phyloP scores from a whole-genome alignment of 2,329 filamentous ascomycete species.

The Fusarium irregulare region DNA sequence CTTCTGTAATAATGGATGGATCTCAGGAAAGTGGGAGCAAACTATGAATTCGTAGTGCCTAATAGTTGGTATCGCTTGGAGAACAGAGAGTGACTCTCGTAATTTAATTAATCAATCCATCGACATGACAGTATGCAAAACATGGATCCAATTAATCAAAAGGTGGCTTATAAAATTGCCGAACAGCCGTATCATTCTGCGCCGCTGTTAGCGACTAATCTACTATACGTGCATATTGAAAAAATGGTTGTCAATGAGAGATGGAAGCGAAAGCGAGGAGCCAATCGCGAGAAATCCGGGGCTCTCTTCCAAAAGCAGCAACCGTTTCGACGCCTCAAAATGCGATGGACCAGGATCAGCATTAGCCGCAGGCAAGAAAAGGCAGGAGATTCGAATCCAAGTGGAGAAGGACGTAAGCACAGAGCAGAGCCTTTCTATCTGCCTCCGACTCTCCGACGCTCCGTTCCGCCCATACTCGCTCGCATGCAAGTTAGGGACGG shows the following conservation, averaged over 20 bases:
- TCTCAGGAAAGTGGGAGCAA: background rate
- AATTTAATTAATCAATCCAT: background rate
- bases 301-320: conserved; percentile 29
- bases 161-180: conserved; percentile 20
- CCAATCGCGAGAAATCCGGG: conserved; percentile 16
- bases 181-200: conserved; percentile 24
- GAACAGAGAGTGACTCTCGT: background rate
- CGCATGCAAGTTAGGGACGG: background rate
- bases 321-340: conserved; percentile 37
- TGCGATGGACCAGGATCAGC: conserved; percentile 23
- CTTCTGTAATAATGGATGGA: background rate
- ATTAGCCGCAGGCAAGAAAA: conserved; percentile 3
- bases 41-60: background rate
- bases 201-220: background rate
- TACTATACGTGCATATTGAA: background rate
- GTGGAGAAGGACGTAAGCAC: conserved; percentile 25
- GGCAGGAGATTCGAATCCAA: conserved; percentile 12
- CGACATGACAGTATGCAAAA: background rate
- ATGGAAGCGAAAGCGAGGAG: conserved; percentile 10
- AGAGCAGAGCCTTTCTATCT: background rate
- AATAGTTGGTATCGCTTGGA: background rate
- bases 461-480: background rate
- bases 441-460: background rate
- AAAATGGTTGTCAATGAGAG: background rate
- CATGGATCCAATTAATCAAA: background rate